Conservation (phyloP, 2,329 filamentous ascomycete genomes). For the Stemphylium beticola region DNA sequence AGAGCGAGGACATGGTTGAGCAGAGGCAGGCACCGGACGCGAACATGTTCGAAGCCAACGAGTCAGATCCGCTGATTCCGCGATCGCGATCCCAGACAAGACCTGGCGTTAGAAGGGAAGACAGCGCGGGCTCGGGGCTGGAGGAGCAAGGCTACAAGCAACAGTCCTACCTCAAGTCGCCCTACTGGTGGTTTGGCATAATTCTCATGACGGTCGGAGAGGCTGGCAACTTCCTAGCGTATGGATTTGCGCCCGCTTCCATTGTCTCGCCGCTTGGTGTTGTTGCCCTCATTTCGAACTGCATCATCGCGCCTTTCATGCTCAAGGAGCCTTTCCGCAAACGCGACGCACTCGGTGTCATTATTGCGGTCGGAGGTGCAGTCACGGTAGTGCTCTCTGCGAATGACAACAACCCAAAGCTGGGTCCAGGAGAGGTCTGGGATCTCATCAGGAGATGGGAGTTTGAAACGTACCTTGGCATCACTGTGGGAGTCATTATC, state of each 20-base stretch:
- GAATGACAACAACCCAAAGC: slow-evolving; percentile 84
- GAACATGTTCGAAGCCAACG: slow-evolving; percentile 22
- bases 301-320: slow-evolving; percentile 91
- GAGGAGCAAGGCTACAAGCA: slow-evolving; percentile 53
- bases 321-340: slow-evolving; percentile 88
- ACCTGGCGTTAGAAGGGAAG: slow-evolving; percentile 36
- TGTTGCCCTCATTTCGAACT: slow-evolving; percentile 96
- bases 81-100: slow-evolving; percentile 2
- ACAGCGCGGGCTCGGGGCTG: slow-evolving; percentile 16
- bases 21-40: slow-evolving; percentile 7
- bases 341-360: slow-evolving; percentile 85
- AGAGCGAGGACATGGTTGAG: slow-evolving; percentile 4
- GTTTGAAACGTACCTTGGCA: slow-evolving; percentile 86
- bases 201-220: slow-evolving; percentile 92
- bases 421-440: slow-evolving; percentile 91
- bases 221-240: slow-evolving; percentile 94
- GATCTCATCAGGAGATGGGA: slow-evolving; percentile 83
- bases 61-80: slow-evolving; percentile 45
- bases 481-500: slow-evolving; percentile 76
- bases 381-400: slow-evolving; percentile 94
- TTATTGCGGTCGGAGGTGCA: slow-evolving; percentile 85
- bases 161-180: slow-evolving; percentile 83
- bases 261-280: slow-evolving; percentile 96
- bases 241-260: slow-evolving; percentile 95
- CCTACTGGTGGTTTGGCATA: slow-evolving; percentile 96